These are phyloP conservation scores for Fusarium nanum DNA, from an alignment of 2,329 filamentous ascomycete species.

Conservation along the genomic window DNA sequence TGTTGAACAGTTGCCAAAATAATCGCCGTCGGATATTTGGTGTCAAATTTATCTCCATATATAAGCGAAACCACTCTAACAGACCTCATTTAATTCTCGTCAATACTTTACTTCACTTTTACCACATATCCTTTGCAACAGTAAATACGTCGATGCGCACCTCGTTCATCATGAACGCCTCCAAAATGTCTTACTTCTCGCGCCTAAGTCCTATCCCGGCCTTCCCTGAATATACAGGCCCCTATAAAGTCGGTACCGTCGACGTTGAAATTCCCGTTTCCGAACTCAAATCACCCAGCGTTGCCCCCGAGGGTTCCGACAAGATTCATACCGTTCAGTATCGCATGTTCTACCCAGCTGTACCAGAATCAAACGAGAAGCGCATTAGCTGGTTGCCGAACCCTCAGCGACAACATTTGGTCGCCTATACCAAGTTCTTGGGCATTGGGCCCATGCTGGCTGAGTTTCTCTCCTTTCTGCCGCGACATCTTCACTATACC, in stretches of 20 bases:
- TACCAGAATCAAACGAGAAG: slow-evolving; percentile 63
- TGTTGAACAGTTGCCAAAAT: background rate
- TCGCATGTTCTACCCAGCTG: slow-evolving; percentile 83
- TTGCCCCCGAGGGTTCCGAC: slow-evolving; percentile 63
- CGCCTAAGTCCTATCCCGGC: slow-evolving; percentile 74
- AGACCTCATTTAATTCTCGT: too few relatives aligned
- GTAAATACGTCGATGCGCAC: background rate
- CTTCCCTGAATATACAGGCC: slow-evolving; percentile 80
- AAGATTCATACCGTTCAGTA: slow-evolving; percentile 80
- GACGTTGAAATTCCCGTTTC: slow-evolving; percentile 82
- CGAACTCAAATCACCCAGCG: slow-evolving; percentile 66
- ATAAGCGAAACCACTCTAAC: background rate
- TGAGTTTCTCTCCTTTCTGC: slow-evolving; percentile 71
- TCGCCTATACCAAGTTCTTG: slow-evolving; percentile 81
- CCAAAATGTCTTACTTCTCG: slow-evolving; percentile 62
- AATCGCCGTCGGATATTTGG: background rate
- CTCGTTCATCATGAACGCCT: slow-evolving; percentile 34
- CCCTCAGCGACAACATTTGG: slow-evolving; percentile 79
- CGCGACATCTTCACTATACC: slow-evolving; percentile 78
- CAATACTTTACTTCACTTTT: background rate
- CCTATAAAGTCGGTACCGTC: slow-evolving; percentile 75
- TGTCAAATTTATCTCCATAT: background rate
- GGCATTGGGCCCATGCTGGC: slow-evolving; percentile 71
- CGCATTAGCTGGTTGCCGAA: slow-evolving; percentile 80
- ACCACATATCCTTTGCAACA: background rate